A percentile compares a stretch with the other conserved stretches of the same genome.
phyloP scores from a whole-genome alignment of 495 filamentous ascomycete species.

The Niebla homalea region DNA sequence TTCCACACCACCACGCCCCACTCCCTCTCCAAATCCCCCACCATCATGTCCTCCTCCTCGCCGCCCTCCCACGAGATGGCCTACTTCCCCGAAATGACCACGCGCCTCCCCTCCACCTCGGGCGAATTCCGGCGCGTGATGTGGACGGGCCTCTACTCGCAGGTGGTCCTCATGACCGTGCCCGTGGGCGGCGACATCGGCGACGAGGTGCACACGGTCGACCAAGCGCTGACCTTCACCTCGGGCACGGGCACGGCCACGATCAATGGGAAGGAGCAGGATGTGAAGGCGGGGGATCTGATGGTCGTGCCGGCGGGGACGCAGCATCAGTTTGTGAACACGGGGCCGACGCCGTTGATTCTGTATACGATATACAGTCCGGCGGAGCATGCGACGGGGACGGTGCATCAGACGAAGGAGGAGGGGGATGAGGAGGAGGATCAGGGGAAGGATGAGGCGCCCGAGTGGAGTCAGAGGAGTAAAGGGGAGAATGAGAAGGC shows the following conservation, averaged over 20 bases:
- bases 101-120: slow-evolving; percentile 34
- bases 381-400: slow-evolving; percentile 42
- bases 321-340: slow-evolving; percentile 55
- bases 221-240: slow-evolving; percentile 53
- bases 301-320: slow-evolving; percentile 53
- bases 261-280: slow-evolving; percentile 44
- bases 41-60: background rate
- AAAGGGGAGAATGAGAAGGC: slow-evolving; percentile 45
- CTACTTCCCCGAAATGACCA: slow-evolving; percentile 41
- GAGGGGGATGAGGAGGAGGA: slow-evolving; percentile 49
- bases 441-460: slow-evolving; percentile 45
- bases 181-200: slow-evolving; percentile 52
- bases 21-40: slow-evolving; percentile 1
- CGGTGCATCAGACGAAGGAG: slow-evolving; percentile 49
- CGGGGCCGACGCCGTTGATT: slow-evolving; percentile 32
- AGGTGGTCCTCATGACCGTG: slow-evolving; percentile 51
- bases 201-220: slow-evolving; percentile 47
- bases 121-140: slow-evolving; percentile 47
- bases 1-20: slow-evolving; percentile 1
- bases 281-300: slow-evolving; percentile 44
- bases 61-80: slow-evolving; percentile 36
- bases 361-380: slow-evolving; percentile 50
- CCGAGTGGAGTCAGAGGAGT: slow-evolving; percentile 40
- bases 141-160: slow-evolving; percentile 49
- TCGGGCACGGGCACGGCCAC: slow-evolving; percentile 42